These are phyloP conservation scores for Populus pruinosa DNA, from an alignment of 345 rosid species.

Conservation along the genomic window DNA sequence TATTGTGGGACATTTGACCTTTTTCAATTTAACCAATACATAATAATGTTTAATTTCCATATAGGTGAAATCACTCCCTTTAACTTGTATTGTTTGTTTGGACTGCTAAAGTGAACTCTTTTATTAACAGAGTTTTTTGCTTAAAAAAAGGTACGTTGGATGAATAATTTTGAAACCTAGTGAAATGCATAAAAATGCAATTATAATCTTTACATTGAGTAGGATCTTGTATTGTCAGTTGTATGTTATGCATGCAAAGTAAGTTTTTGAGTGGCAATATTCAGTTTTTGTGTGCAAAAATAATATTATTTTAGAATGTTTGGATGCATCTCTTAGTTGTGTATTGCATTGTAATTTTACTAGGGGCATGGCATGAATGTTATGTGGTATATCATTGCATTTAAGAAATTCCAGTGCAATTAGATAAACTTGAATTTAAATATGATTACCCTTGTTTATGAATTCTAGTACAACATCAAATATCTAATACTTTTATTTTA, in stretches of 20 bases:
- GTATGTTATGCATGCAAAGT: not conserved
- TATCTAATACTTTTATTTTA: no score
- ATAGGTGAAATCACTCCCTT: no score
- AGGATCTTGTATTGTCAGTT: not conserved
- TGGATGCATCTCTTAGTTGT: not conserved
- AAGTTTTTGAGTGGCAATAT: not conserved
- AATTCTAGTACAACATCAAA: no score
- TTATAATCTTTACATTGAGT: not conserved
- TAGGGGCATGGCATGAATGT: not conserved
- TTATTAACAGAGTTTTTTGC: no score
- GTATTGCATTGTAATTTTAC: not conserved
- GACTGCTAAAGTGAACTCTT: no score
- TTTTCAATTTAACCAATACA: not conserved
- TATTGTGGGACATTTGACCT: not conserved
- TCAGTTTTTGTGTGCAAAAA: not conserved
- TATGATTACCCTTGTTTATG: no score
- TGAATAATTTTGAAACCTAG: not conserved
- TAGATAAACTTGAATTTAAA: not conserved
- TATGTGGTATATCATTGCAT: not conserved
- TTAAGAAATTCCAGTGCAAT: not conserved
- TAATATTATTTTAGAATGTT: no score
- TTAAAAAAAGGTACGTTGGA: no score
- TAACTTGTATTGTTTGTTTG: no score
- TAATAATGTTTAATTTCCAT: no score
- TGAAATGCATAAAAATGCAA: not conserved